A percentile compares a stretch with the other conserved stretches of the same genome.
phyloP scores from a whole-genome alignment of 345 rosid species.

The Eucalyptus shirleyi region DNA sequence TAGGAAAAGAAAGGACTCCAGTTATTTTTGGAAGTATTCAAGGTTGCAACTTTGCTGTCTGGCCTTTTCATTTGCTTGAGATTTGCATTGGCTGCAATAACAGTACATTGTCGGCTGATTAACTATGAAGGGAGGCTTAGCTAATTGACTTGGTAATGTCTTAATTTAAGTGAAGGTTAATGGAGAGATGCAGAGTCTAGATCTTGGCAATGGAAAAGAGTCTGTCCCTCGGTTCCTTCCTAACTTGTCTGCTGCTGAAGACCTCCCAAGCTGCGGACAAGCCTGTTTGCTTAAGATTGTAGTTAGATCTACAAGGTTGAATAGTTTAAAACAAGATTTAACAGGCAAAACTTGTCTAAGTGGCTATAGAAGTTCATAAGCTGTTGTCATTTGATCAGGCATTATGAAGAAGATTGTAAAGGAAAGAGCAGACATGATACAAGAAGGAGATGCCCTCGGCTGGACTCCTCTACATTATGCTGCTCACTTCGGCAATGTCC shows the following conservation, averaged over 20 bases:
- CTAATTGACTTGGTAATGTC: background rate
- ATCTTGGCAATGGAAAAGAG: background rate
- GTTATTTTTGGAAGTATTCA: background rate
- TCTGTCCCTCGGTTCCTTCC: background rate
- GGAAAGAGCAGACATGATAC: background rate
- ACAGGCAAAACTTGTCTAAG: background rate
- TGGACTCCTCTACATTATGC: slow-evolving; percentile 14
- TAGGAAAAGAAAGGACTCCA: background rate
- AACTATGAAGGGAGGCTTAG: background rate
- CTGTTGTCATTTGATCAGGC: background rate
- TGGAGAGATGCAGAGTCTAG: background rate
- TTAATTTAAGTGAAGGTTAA: background rate
- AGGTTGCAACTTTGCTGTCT: background rate
- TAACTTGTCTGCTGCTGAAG: background rate
- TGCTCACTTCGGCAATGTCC: background rate
- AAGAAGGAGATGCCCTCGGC: background rate
- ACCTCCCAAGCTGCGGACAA: background rate
- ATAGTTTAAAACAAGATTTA: background rate
- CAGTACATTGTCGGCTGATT: background rate
- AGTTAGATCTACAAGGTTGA: background rate
- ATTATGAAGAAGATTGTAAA: slow-evolving; percentile 1
- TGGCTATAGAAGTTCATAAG: background rate
- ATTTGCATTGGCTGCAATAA: background rate
- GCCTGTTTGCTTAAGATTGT: background rate
- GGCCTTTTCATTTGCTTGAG: background rate